Base-by-base conservation (phyloP, 2,329 filamentous ascomycete genomes). In the Neofusicoccum kwambonambiense region DNA sequence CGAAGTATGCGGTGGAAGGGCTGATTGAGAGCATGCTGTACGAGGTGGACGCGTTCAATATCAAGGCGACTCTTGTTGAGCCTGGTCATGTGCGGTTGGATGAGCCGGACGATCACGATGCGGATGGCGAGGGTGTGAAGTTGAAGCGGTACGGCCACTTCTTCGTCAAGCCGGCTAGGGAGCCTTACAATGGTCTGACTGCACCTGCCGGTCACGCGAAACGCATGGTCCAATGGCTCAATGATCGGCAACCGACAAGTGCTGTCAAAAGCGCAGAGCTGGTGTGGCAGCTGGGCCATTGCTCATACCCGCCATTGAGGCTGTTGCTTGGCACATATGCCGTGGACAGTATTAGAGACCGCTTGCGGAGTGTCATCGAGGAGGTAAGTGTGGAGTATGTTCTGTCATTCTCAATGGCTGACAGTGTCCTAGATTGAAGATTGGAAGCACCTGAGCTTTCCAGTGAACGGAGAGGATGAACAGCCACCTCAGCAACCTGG, bases 1-100 rank as follows among this genome's bases (percentile, higher is more conserved):
- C 93, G 15, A 99, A 98, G 76, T 98, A 97, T 78, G 95, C 95
- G 0, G 92, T 97, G 3, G 95, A 99, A 75, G 95, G 94, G 0
- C 82, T 99, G 62, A 93, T 98, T 70, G 95, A 99, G 78, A 93
- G 92, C 15, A 94, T 99, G 91, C 84, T 97, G 15, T 98, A 98
- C 78, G 95, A 99, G 76, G 89, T 96, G 42, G 93, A 97, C 68
- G 81, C 83, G 0, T 97, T 96, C 79, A 94, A 95, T 74, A 90
- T 98, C 77, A 97, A 96, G 77, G 92, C 92, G 0, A 97, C 94
- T 2, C 84, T 99, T 5, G 93, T 98, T 0, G 92, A 97, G 73
- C 93, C 94, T 1, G 93, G 93, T 0, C 86, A 97, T 69, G 90
- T 97, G 68, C 85, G 93, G 5, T 86, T 93, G 5, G 94, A 98